Base-by-base conservation (phyloP, 768 basidiomycete species). In the Hirschioporus abietinus region DNA sequence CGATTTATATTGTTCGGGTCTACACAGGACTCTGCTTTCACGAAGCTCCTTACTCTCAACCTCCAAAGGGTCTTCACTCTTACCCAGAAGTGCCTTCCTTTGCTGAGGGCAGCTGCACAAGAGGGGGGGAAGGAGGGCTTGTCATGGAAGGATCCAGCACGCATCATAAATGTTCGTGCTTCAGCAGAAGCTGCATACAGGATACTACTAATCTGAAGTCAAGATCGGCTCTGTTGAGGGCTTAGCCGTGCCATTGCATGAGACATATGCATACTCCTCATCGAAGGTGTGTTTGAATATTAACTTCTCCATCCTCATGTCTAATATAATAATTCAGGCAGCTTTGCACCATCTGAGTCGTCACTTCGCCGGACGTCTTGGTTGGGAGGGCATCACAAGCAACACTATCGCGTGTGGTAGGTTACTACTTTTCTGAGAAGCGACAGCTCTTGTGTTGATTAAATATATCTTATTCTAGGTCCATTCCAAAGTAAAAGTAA, bases 201-300 rank as follows among this genome's bases (percentile, higher is more conserved):
- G 42, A 34, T 60, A 15, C 36, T 26, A 20, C n/a, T n/a, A 34
- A 35, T 27, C 24, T 60, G 58, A 61, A 67, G 18, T 25, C 34
- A 66, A 89, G 86, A 88, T 84, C 69, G 88, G 83, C 35, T 88
- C 85, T 18, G 81, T 89, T 42, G 88, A 89, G 71, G 88, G 84
- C 10, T 69, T 83, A 2, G 70, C 72, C 23, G 82, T 87, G 4
- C 86, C 86, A 1, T 75, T 78, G 25, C 80, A 84, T 66, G 86
- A 89, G 68, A 89, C 88, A 1, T 89, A 86, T 68, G 86, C 87
- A 0, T 89, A 89, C 71, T 82, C 85, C 35, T 83, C 86, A 3
- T 84, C 84, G n/a, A 90, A 90, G 69, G 78, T 70, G 24, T 15
- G 65, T 57, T 65, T 20, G 12, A 26, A 18, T 27, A 26, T 34